These are phyloP conservation scores for Pontederia paniculata DNA, from an alignment of 176 grass and related monocot genomes.

Conservation along the genomic window DNA sequence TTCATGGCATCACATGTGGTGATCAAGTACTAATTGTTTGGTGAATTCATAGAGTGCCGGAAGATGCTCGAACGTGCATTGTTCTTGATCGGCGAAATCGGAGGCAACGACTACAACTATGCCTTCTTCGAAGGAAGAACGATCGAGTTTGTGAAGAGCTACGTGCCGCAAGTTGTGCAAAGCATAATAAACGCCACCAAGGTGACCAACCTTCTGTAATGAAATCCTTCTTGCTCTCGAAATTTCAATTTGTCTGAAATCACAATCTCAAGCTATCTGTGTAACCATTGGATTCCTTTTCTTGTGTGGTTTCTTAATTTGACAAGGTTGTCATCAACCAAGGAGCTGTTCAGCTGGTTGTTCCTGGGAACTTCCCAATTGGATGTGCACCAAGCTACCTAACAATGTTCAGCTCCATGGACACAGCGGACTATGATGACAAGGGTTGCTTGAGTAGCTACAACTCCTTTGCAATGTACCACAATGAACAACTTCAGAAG, in stretches of 20 bases:
- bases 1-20: too few species aligned
- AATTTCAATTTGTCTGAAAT: background rate
- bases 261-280: too few species aligned
- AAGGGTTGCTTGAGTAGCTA: constrained; percentile 50
- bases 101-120: constrained; percentile 97
- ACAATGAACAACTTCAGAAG: constrained; percentile 52
- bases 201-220: constrained; percentile 1
- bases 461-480: constrained; percentile 61
- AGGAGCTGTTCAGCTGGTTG: constrained; percentile 49
- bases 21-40: constrained; percentile 5
- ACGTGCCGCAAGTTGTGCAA: constrained; percentile 59
- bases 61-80: constrained; percentile 40
- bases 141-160: constrained; percentile 39
- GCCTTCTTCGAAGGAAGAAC: constrained; percentile 55
- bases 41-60: constrained; percentile 29
- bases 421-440: constrained; percentile 31
- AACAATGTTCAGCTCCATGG: constrained; percentile 36
- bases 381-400: constrained; percentile 87
- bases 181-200: constrained; percentile 42
- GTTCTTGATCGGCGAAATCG: constrained; percentile 82
- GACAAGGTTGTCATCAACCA: constrained; percentile 49
- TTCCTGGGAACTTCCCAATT: constrained; percentile 77
- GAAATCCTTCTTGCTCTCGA: background rate
- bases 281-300: background rate
- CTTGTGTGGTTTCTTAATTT: background rate